Evolutionary conservation across 441 rosid species (phyloP), one percentile per base, ranked within the genome.

Genomic region (Arabidopsis hybrid): DNA sequence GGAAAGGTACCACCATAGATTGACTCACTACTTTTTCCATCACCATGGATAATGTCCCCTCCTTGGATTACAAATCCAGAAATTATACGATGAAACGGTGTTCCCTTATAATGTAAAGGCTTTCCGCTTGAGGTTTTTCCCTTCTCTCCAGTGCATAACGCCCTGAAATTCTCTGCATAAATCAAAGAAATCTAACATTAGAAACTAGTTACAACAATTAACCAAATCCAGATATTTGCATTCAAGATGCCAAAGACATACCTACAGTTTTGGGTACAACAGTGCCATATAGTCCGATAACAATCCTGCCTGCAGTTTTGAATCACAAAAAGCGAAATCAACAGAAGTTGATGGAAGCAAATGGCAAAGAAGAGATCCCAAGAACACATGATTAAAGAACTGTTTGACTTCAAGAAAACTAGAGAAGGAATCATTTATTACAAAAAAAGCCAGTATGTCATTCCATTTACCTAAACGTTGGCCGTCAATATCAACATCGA

Each of bases 21-120:
- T 12, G 97, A 95, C 38, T 89, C 92, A 5, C 73, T 80, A 58
- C 97, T 96, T 83, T 69, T 89, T 38, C 97, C 97, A 81, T 91
- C 93, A 57, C 92, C 83, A 45, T 14, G 55, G 71, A 85, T 80
- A 12, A 95, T 77, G 74, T 92, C 97, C 58, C 99, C 99, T 40
- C 99, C 99, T 86, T 95, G 99, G 77, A 91, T 83, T 75, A 95
- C 83, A 56, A 95, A 92, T 50, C 99, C 99, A 52, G 99, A 87
- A 83, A 95, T 64, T 81, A 95, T 91, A 6, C 99, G 96, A 81
- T 95, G 99, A 80, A 95, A 79, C 14, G 88, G 96, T 45, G 82
- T 95, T 79, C 97, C 95, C 74, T 89, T 95, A 32, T 88, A 92
- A 63, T 79, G 88, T 52, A 92, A 89, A 70, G 69, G 74, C 78